These are phyloP conservation scores for Huntiella abstrusa DNA, from an alignment of 2,329 filamentous ascomycete species.

Conservation along the genomic window DNA sequence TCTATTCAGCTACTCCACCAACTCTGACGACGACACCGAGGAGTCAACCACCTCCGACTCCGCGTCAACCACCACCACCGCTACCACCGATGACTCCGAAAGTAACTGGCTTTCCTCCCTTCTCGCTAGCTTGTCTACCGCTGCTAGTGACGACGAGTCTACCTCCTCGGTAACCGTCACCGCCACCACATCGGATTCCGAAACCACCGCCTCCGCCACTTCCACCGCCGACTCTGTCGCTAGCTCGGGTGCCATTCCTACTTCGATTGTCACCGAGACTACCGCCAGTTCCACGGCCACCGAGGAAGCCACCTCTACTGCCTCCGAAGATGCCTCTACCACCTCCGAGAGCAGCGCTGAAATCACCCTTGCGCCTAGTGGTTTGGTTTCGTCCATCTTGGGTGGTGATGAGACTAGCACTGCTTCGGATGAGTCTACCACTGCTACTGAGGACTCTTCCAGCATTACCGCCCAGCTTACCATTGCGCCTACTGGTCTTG, in stretches of 20 bases:
- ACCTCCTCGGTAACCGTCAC: not conserved
- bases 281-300: constrained; percentile 1
- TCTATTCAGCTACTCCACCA: constrained; percentile 1
- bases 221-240: constrained; percentile 8
- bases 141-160: not conserved
- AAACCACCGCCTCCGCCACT: constrained; percentile 6
- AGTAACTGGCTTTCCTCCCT: not conserved
- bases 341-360: constrained; percentile 6
- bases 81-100: not conserved
- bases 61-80: not conserved
- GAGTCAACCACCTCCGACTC: not conserved
- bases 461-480: not conserved
- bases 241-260: not conserved
- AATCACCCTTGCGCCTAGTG: constrained; percentile 17
- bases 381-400: constrained; percentile 16
- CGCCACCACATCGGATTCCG: not conserved
- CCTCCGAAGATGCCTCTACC: constrained; percentile 9
- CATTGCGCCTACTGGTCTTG: not conserved
- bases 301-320: constrained; percentile 12
- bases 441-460: not conserved
- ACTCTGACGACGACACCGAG: not conserved
- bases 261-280: not conserved
- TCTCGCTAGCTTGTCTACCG: not conserved
- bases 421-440: too few relatives aligned
- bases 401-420: not conserved